Conservation (phyloP, 2,329 filamentous ascomycete species). For the Penicillium olsonii region DNA sequence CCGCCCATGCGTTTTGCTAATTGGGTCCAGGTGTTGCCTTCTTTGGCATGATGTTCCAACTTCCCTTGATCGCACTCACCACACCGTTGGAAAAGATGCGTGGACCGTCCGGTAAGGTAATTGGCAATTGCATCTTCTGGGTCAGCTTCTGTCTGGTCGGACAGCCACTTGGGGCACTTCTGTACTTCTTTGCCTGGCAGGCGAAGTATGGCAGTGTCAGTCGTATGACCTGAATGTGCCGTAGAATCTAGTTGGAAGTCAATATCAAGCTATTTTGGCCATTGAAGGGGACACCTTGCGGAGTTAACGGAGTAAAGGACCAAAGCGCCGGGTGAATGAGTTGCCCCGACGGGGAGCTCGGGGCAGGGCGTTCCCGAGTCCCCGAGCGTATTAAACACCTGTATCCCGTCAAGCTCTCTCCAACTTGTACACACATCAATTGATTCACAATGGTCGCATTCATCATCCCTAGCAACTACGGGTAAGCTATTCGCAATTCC, state of each 20-base stretch:
- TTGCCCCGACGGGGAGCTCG: slow-evolving; percentile 11
- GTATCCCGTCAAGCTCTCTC: no score
- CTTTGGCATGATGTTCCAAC: slow-evolving; percentile 87
- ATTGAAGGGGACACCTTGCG: no score
- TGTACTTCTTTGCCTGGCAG: slow-evolving; percentile 99
- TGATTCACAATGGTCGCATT: slow-evolving; percentile 46
- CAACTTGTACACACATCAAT: no score
- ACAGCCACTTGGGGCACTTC: slow-evolving; percentile 84
- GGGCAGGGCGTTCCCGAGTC: not conserved
- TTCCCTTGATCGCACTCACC: slow-evolving; percentile 83
- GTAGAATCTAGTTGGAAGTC: no score
- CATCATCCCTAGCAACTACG: slow-evolving; percentile 51
- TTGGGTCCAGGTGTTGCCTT: slow-evolving; percentile 75
- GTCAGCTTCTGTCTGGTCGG: slow-evolving; percentile 93
- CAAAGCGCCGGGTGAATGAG: slow-evolving; percentile 7
- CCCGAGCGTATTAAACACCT: no score
- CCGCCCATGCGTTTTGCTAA: slow-evolving; percentile 5
- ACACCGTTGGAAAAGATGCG: slow-evolving; percentile 76
- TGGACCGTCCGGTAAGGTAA: slow-evolving; percentile 71
- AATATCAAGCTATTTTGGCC: no score
- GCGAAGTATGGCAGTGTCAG: slow-evolving; percentile 89
- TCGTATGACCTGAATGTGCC: slow-evolving; percentile 21
- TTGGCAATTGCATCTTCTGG: slow-evolving; percentile 96
- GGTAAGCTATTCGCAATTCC: slow-evolving; percentile 35
- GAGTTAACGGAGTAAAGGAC: not conserved